phyloP scores from a whole-genome alignment of 495 filamentous ascomycete genomes.

The Amniculicola lignicola region DNA sequence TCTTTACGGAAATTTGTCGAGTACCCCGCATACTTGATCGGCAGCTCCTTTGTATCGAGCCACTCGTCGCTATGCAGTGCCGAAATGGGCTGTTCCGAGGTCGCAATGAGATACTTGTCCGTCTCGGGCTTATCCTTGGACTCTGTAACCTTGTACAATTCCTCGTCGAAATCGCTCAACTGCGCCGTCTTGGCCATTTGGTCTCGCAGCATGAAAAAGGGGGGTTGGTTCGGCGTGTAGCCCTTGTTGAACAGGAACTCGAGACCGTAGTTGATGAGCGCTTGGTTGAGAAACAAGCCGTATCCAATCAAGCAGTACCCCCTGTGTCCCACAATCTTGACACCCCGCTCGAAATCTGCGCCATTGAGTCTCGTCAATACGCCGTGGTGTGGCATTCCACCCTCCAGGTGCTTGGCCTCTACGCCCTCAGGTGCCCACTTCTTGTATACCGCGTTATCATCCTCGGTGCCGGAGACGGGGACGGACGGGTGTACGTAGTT shows the following conservation, averaged over 20 bases:
- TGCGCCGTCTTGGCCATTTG: constrained; percentile 99
- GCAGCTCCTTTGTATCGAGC: constrained; percentile 79
- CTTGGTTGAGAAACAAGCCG: constrained; percentile 82
- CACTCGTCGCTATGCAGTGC: constrained; percentile 92
- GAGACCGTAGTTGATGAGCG: constrained; percentile 88
- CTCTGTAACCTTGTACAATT: constrained; percentile 92
- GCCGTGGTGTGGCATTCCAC: constrained; percentile 88
- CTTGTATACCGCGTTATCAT: constrained; percentile 73
- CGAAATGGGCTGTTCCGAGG: constrained; percentile 91
- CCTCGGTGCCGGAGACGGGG: constrained; percentile 89
- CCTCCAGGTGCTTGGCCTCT: constrained; percentile 55
- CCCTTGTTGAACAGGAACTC: constrained; percentile 75
- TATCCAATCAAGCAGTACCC: constrained; percentile 89
- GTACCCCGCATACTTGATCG: constrained; percentile 90
- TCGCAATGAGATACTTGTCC: constrained; percentile 97
- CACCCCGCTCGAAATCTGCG: constrained; percentile 71
- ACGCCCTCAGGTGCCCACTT: constrained; percentile 76
- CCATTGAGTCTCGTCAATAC: constrained; percentile 83
- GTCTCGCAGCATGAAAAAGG: constrained; percentile 92
- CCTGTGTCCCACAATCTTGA: constrained; percentile 75
- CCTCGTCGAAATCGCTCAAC: constrained; percentile 94
- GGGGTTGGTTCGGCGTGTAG: constrained; percentile 79
- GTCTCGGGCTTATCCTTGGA: constrained; percentile 72
- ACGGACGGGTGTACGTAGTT: constrained; percentile 93
- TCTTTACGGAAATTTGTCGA: constrained; percentile 94